Evolutionary conservation across 495 filamentous ascomycete genomes (phyloP), one percentile per base, ranked within the genome.

Genomic region (Penicillium bovifimosum): DNA sequence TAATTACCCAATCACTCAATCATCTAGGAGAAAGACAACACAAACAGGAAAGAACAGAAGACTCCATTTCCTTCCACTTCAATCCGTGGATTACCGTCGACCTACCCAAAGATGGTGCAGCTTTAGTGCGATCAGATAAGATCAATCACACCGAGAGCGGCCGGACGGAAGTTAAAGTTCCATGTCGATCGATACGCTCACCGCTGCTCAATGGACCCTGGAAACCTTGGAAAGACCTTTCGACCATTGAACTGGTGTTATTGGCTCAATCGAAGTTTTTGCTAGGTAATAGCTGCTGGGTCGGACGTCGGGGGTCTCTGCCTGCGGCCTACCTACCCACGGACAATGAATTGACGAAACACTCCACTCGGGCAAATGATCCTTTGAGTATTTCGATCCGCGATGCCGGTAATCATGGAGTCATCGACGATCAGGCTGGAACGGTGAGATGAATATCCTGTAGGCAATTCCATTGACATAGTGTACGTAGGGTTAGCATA

Each of bases 41-140:
- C 10, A 9, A 16, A 28, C 0, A 17, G 7, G 26, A 17, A 13
- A 9, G 6, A 9, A 17, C n/a, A 1, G 8, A 32, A 13, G 20
- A 6, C 14, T 33, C 18, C 48, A 14, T 24, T 31, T 13, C 6
- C 26, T n/a, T 31, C 26, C 32, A 39, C 18, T 24, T 34, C 29
- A 20, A 47, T 47, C 51, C 35, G 46, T 56, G 55, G 58, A 52
- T 54, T 41, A n/a, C 9, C 9, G 14, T 53, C 46, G 45, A 20
- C 34, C 52, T 39, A 42, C 47, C 54, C 32, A 36, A 58, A 46
- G 5, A 29, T 36, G 49, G 29, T n/a, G 47, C 39, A 32, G 11
- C 42, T 27, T 50, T 63, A 63, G 62, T 55, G 58, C 61, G 47
- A 66, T 66, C 63, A 56, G 63, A 66, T 66, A 66, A 66, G 63